Percentiles rank a stretch among this genome's conserved stretches.
phyloP scores from a whole-genome alignment of 371 early-diverging fungal species.

The Mortierella sp. region DNA sequence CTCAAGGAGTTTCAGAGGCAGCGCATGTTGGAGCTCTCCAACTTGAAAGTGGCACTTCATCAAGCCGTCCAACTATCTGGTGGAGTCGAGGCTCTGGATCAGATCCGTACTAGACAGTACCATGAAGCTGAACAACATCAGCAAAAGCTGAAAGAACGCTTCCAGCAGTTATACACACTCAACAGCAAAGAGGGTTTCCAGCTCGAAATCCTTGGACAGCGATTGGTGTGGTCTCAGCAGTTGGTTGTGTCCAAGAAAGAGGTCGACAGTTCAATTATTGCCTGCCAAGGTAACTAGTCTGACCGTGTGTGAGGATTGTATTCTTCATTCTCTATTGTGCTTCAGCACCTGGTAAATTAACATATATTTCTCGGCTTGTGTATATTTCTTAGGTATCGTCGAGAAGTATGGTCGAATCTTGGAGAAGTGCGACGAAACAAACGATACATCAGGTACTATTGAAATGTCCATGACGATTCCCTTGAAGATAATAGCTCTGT shows the following conservation, averaged over 20 bases:
- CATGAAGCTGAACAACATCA: slow-evolving; percentile 45
- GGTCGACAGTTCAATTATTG: slow-evolving; percentile 10
- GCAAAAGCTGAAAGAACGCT: slow-evolving; percentile 28
- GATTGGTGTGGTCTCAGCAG: slow-evolving; percentile 55
- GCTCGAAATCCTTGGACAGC: slow-evolving; percentile 52
- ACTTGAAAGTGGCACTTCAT: slow-evolving; percentile 36
- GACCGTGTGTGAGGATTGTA: too few relatives aligned
- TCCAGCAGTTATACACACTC: slow-evolving; percentile 31
- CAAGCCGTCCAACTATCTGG: slow-evolving; percentile 40
- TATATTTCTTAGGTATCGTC: slow-evolving; percentile 17
- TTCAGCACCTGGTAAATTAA: neutral
- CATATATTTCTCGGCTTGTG: neutral
- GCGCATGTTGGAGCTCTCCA: slow-evolving; percentile 45
- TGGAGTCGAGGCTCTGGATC: slow-evolving; percentile 46
- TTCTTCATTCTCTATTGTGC: too few relatives aligned
- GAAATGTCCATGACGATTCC: neutral
- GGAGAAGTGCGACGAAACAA: slow-evolving; percentile 14
- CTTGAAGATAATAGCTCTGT: neutral
- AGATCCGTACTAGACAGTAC: slow-evolving; percentile 35
- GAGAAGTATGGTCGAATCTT: slow-evolving; percentile 23
- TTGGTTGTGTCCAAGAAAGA: slow-evolving; percentile 30
- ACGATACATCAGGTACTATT: slow-evolving; percentile 25
- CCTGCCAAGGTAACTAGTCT: slow-evolving; percentile 39
- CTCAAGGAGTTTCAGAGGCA: slow-evolving; percentile 44
- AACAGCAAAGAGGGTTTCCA: slow-evolving; percentile 47